Base-by-base conservation (phyloP, 768 basidiomycete genomes). In the Suillus brevipes region DNA sequence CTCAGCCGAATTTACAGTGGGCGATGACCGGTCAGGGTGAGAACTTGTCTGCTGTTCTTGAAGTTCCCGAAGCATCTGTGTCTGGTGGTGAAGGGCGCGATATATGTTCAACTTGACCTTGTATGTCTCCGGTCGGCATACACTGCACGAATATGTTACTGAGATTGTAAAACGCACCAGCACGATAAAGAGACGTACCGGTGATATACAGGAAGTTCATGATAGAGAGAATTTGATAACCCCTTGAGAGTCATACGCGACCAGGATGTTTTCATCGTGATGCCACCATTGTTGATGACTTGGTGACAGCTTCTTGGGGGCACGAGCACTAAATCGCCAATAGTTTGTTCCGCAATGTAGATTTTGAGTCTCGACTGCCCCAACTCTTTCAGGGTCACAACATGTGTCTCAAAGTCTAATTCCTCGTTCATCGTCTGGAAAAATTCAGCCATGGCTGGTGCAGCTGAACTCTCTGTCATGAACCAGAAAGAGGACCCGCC, bases 201-300 rank as follows among this genome's bases (percentile, higher is more conserved):
- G 73, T 86, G 85, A 73, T 94, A 95, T 16, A 95, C 83, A 0
- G 90, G 90, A 40, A 95, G 80, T 67, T 95, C 93, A 52, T 90
- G 84, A 69, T 86, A 83, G 38, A 90, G 79, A 3, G 92, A 89
- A 0, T 81, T 78, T 47, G 75, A 73, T 16, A 92, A 73, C 4
- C 90, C 89, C 56, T 78, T 73, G 34, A 90, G 70, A 8, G 90
- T 89, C 91, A 95, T 94, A 55, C 93, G 81, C 1, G 92, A 94
- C 93, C 93, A 95, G 1, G 90, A 90, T 5, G 88, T 87, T 76
- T 95, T 95, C 73, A 94, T 80, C 0, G 91, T 92, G 28, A 95
- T 82, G 14, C 93, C 92, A 28, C 93, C 91, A 57, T 79, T 78
- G 68, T 95, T 95, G 31, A 94, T 82, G 4, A 94, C 92, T 73